Percentiles rank a stretch among this genome's conserved stretches.
Evolutionary conservation across 1,284 basidiomycete species (phyloP).

Genomic region (Sporisorium graminicola): DNA sequence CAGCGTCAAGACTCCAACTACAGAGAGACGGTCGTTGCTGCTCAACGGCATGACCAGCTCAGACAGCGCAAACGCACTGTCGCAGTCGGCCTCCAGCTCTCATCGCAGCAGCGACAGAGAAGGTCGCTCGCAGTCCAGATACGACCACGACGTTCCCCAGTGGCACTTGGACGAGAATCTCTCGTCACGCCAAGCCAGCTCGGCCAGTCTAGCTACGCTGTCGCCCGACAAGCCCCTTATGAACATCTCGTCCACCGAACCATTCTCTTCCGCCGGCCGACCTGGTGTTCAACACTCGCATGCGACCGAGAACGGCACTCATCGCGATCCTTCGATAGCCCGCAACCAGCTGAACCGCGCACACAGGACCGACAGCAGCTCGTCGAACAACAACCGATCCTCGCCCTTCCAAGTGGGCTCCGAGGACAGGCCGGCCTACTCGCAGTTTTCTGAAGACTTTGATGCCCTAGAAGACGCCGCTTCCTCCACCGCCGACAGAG

Average conservation of each 20-base stretch:
- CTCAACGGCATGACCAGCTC: conserved; percentile 26
- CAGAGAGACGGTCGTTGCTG: conserved; percentile 24
- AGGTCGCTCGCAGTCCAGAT: conserved; percentile 5
- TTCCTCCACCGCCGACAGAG: conserved; percentile 43
- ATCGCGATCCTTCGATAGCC: not conserved
- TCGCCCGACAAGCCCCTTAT: conserved; percentile 22
- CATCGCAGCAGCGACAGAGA: conserved; percentile 2
- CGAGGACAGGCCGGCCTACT: conserved; percentile 45
- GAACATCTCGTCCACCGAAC: conserved; percentile 11
- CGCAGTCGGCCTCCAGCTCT: not conserved
- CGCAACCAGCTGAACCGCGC: not conserved
- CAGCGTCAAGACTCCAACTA: conserved; percentile 28
- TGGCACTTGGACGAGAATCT: conserved; percentile 51
- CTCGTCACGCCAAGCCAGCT: conserved; percentile 41
- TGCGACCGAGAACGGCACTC: not conserved
- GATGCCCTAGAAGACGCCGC: conserved; percentile 51
- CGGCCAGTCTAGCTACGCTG: conserved; percentile 41
- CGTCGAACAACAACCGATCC: conserved; percentile 11
- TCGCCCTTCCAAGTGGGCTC: conserved; percentile 7
- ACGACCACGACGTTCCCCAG: conserved; percentile 57
- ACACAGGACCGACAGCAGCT: conserved; percentile 13
- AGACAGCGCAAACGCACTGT: not conserved
- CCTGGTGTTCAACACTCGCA: not conserved
- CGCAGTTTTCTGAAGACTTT: conserved; percentile 47
- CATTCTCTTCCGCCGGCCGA: conserved; percentile 10